Evolutionary conservation across 306 rosid genomes (phyloP).

Genomic region (Medicago ruthenica): DNA sequence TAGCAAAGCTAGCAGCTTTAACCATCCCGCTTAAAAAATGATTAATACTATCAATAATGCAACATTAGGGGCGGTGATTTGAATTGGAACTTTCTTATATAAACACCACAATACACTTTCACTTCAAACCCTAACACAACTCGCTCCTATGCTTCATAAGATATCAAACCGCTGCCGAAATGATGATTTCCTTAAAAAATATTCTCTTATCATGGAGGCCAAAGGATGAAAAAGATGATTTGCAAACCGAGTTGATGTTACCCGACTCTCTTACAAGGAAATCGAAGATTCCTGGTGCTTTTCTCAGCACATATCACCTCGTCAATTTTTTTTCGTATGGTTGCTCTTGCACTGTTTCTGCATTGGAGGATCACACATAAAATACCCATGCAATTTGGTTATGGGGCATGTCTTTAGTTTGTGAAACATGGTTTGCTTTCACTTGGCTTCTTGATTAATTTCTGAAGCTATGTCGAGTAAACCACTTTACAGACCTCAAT

Average conservation of each 20-base stretch:
- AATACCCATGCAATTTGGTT: conserved; percentile 88
- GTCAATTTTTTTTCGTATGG: conserved; percentile 73
- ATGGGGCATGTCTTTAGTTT: conserved; percentile 95
- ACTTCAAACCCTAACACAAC: too few species aligned
- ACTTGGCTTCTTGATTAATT: conserved; percentile 96
- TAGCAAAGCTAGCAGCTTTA: too few species aligned
- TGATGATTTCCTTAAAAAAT: too few species aligned
- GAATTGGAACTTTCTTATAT: too few species aligned
- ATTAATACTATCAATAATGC: too few species aligned
- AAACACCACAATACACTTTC: too few species aligned
- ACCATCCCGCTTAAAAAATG: too few species aligned
- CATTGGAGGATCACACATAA: conserved; percentile 73
- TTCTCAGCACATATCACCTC: conserved; percentile 92
- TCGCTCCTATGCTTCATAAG: too few species aligned
- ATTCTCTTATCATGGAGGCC: conserved; percentile 50
- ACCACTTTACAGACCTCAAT: too few species aligned
- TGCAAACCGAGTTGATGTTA: conserved; percentile 68
- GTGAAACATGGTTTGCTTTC: conserved; percentile 97
- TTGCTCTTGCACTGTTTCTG: conserved; percentile 71
- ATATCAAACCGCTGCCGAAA: too few species aligned
- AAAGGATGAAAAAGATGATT: conserved; percentile 72
- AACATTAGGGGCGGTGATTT: too few species aligned
- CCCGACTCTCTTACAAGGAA: conserved; percentile 87
- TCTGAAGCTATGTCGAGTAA: conserved; percentile 84
- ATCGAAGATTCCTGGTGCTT: conserved; percentile 87